Evolutionary conservation across 73 alveolate genomes (phyloP).

Genomic region (Paramecium sonneborni): DNA sequence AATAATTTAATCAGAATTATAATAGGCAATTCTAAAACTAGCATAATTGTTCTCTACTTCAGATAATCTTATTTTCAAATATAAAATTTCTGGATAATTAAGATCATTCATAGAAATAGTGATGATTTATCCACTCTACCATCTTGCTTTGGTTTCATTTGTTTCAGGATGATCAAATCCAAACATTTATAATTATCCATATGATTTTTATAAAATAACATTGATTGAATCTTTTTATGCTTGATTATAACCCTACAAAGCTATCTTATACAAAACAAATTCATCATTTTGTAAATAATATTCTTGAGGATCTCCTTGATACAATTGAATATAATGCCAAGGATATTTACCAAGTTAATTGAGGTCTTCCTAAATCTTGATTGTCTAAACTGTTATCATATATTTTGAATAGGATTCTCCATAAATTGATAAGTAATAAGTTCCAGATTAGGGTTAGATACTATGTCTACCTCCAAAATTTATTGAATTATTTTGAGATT

Average conservation of each 20-base stretch:
- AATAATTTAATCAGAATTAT: neutral
- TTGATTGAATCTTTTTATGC: too few species aligned
- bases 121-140: too few species aligned
- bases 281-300: neutral
- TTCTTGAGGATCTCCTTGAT: neutral
- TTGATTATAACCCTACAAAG: too few species aligned
- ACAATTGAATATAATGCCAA: conserved; percentile 33
- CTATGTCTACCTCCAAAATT: neutral
- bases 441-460: neutral
- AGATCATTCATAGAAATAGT: too few species aligned
- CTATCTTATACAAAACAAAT: neutral
- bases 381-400: neutral
- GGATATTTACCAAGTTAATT: neutral
- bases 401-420: neutral
- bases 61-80: neutral
- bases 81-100: too few species aligned
- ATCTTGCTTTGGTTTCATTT: too few species aligned
- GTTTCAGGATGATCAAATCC: too few species aligned
- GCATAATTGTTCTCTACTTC: neutral
- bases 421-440: neutral
- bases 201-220: too few species aligned
- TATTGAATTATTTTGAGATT: neutral
- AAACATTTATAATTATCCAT: too few species aligned
- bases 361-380: neutral
- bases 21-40: neutral